These are phyloP conservation scores for Termitomyces heimii DNA, from an alignment of 768 basidiomycete genomes.

Conservation along the genomic window DNA sequence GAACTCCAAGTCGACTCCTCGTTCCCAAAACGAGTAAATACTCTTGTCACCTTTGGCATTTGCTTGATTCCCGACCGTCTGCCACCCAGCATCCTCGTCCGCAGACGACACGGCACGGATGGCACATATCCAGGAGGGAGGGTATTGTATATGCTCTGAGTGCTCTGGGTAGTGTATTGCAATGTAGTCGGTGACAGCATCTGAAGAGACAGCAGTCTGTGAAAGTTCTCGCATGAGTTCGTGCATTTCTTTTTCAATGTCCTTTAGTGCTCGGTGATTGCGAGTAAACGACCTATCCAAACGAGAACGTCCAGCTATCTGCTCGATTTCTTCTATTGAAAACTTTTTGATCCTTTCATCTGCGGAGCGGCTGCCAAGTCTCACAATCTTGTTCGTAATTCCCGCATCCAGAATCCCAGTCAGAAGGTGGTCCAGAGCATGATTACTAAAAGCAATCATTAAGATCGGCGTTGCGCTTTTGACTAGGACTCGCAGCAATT, in stretches of 20 bases:
- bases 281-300: constrained; percentile 28
- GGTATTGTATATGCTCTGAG: constrained; percentile 29
- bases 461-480: constrained; percentile 45
- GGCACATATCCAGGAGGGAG: constrained; percentile 44
- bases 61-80: constrained; percentile 20
- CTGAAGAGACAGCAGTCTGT: constrained; percentile 25
- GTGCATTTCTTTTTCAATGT: constrained; percentile 39
- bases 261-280: constrained; percentile 35
- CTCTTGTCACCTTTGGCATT: constrained; percentile 21
- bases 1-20: constrained; percentile 42
- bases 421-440: constrained; percentile 73
- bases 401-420: constrained; percentile 54
- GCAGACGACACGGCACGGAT: constrained; percentile 3
- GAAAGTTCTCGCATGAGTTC: constrained; percentile 38
- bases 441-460: constrained; percentile 66
- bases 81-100: constrained; percentile 25
- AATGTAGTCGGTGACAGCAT: constrained; percentile 37
- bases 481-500: constrained; percentile 62
- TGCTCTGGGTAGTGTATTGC: constrained; percentile 43
- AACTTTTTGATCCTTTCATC: constrained; percentile 58
- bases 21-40: constrained; percentile 47
- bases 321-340: constrained; percentile 56
- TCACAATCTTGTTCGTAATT: constrained; percentile 60
- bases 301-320: constrained; percentile 31
- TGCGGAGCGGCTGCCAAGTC: constrained; percentile 59